Evolutionary conservation across 2,329 filamentous ascomycete species (phyloP), one percentile per base, ranked within the genome.

Genomic region (Exophiala sp.): DNA sequence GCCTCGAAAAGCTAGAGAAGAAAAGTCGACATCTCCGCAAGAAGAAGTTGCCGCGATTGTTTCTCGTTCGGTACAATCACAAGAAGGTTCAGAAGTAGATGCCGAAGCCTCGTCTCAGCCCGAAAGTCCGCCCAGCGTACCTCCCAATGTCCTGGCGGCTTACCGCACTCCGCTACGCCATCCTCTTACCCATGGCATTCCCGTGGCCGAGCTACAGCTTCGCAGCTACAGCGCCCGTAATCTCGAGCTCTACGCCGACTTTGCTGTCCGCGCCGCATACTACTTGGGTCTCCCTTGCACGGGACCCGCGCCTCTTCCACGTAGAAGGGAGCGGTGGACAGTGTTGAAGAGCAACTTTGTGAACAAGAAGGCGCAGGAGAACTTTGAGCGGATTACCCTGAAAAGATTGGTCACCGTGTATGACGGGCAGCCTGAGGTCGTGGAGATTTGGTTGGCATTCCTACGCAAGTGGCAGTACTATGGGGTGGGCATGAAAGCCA

Each of bases 401-500:
- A 80, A 90, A 47, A 77, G 93, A 11, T 68, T 96, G 62, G 89
- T 98, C 45, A 89, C 95, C 70, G 93, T 98, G 64, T 85, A 88
- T 58, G 93, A 97, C 64, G 93, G 89, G 0, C 78, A 96, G 63
- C 83, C 89, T 0, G 88, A 96, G 66, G 84, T 82, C 1, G 89
- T 98, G 29, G 85, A 94, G 68, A 69, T 90, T 22, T 98, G 93
- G 93, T 73, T 98, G 51, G 89, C 88, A 0, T 97, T 95, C 65
- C 68, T 98, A 64, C 81, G 86, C 64, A 95, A 95, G 70, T 85
- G 96, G 65, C 87, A 89, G 35, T 95, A 93, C 66, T 87, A 94
- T 60, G 93, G 93, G n/a, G 84, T 97, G 34, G 93, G 93, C 62
- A 94, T 98, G 89, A 98, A 98, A 77, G 93, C 93, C 46, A 96